Evolutionary conservation across 2,329 filamentous ascomycete genomes (phyloP).

Genomic region (Rutstroemia sp.): DNA sequence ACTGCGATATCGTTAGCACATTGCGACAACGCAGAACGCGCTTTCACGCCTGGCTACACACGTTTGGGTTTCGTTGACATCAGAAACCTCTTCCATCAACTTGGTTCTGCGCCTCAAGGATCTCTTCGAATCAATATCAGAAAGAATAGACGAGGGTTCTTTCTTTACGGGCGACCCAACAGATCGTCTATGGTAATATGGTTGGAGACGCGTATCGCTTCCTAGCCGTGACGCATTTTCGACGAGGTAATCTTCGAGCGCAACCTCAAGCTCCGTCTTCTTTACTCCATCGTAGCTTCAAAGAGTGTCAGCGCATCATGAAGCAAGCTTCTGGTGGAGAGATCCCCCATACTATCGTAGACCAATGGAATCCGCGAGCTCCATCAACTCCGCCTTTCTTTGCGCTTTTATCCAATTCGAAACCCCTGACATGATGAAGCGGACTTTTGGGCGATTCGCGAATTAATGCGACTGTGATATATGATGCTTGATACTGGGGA

Average conservation of each 20-base stretch:
- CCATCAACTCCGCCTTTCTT: slow-evolving; percentile 72
- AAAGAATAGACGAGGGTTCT: slow-evolving; percentile 36
- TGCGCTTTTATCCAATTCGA: slow-evolving; percentile 73
- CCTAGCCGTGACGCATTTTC: slow-evolving; percentile 60
- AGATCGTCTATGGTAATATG: slow-evolving; percentile 67
- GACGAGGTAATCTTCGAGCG: slow-evolving; percentile 66
- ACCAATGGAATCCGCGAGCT: slow-evolving; percentile 64
- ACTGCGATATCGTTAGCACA: slow-evolving; percentile 19
- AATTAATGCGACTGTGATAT: neutral
- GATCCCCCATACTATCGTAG: slow-evolving; percentile 59
- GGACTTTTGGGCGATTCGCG: neutral
- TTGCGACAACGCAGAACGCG: slow-evolving; percentile 12
- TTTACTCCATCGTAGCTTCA: slow-evolving; percentile 60
- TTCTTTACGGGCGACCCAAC: slow-evolving; percentile 57
- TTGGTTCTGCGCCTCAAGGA: slow-evolving; percentile 39
- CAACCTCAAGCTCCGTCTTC: slow-evolving; percentile 72
- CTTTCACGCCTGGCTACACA: slow-evolving; percentile 18
- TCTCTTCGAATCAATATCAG: slow-evolving; percentile 34
- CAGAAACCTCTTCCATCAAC: slow-evolving; percentile 33
- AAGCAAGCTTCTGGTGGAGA: slow-evolving; percentile 5
- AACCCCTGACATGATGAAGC: slow-evolving; percentile 49
- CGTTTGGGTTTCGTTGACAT: slow-evolving; percentile 15
- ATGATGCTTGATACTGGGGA: neutral
- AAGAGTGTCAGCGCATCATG: slow-evolving; percentile 14
- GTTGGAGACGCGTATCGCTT: slow-evolving; percentile 55